Percentiles rank a stretch among this genome's conserved stretches.
phyloP scores from a whole-genome alignment of 2,329 filamentous ascomycete species.

The Fusarium avenaceum region DNA sequence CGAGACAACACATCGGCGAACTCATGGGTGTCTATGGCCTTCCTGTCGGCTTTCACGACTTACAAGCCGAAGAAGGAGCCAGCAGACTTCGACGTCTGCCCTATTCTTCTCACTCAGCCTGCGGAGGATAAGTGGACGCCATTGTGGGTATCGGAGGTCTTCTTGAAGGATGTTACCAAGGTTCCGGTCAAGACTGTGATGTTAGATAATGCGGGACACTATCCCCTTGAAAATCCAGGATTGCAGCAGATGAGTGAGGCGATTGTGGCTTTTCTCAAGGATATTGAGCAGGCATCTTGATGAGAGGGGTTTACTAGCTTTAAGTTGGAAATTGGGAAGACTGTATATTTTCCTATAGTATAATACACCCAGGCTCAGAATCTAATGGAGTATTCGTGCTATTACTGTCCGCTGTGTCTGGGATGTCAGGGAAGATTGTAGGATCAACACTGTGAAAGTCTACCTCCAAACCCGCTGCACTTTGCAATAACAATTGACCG shows the following conservation, averaged over 20 bases:
- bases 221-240: slow-evolving; percentile 15
- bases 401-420: too few relatives aligned
- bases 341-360: not conserved
- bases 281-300: not conserved
- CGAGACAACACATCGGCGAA: not conserved
- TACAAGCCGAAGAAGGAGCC: slow-evolving; percentile 14
- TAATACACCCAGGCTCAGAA: not conserved
- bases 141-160: slow-evolving; percentile 1
- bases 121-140: slow-evolving; percentile 4
- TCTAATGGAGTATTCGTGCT: not conserved
- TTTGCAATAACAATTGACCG: rapidly evolving
- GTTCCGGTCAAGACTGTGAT: slow-evolving; percentile 7
- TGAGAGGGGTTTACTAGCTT: not conserved
- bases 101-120: slow-evolving; percentile 15
- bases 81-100: slow-evolving; percentile 12
- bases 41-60: not conserved
- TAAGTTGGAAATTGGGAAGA: too few relatives aligned
- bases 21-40: slow-evolving; percentile 9
- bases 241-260: slow-evolving; percentile 18
- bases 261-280: slow-evolving; percentile 10
- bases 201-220: slow-evolving; percentile 8
- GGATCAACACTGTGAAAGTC: too few relatives aligned
- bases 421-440: too few relatives aligned
- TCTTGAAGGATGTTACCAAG: slow-evolving; percentile 6
- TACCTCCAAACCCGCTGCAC: too few relatives aligned